Base-by-base conservation (phyloP, 345 rosid genomes). In the Sonneratia caseolaris region DNA sequence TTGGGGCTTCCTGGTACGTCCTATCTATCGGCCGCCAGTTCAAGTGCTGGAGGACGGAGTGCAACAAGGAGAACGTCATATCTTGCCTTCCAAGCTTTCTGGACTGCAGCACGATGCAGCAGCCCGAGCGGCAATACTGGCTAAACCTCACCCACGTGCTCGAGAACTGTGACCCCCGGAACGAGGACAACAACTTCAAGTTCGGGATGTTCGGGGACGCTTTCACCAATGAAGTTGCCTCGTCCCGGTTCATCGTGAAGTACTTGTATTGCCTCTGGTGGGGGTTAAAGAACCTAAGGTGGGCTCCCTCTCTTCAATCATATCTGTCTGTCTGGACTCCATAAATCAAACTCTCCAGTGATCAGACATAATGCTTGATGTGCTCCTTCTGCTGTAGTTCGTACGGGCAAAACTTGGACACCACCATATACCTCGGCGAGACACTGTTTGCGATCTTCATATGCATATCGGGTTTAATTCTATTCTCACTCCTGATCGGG, bases 221-320 rank as follows among this genome's bases (percentile, higher is more conserved):
- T 56, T 86, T 92, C 64, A 84, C 85, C 4, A 83, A 76, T 68
- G 74, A 85, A 35, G 96, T 87, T 61, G 96, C 92, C 57, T 79
- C 87, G 0, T 70, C 86, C 15, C 73, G 75, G 66, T 82, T 91
- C 24, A 69, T 82, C 38, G 79, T 79, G 43, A 91, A 91, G 77
- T 87, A 87, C 73, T 72, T 92, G 61, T 92, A 88, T 62, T 90
- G 96, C 57, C 95, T 92, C 48, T 90, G 98, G 96, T 92, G 96
- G 98, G 98, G 98, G 71, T 76, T 93, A 45, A 84, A 87, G 82
- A 93, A 84, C 82, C 71, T 89, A 68, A 90, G 97, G 98, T 90
- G 79, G 69, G 66, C 8, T 5, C 68, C 40, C 32, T 27, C 24
- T 35, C 7, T 9, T 13, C 18, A 22, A 32, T 3, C 27, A 5